Base-by-base conservation (phyloP, 805 yeast genomes). In the Metschnikowia cerradonensis region DNA sequence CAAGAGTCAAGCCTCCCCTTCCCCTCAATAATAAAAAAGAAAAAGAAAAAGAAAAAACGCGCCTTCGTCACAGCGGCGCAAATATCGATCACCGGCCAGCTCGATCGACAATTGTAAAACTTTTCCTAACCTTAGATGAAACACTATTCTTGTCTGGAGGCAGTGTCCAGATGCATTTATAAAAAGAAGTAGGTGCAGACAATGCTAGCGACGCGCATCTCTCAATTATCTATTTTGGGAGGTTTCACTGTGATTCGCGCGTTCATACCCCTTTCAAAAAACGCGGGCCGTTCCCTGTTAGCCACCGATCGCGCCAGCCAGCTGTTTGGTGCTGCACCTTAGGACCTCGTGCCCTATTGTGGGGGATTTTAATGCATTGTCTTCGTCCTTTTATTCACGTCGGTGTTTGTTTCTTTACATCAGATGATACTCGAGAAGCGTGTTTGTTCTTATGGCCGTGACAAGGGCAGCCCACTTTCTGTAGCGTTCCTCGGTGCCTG, bases 291-390 rank as follows among this genome's bases (percentile, higher is more conserved):
- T 26, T 34, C 19, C 7, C 6, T 22, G 37, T 17, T 19, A 30
- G 13, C 15, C 26, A 14, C 19, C 7, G 11, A 17, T 23, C 41
- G 41, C 48, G 19, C 48, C 48, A 45, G 42, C 42, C 42, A 14
- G 13, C 23, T 45, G 41, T 45, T 45, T 45, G 22, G 30, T 30
- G 39, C 41, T 44, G 47, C 23, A 44, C 20, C 39, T 22, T 11
- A 14, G 33, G 37, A 22, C 33, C 47, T 42, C 38, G 19, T 32
- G 37, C 14, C n/a, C 39, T 2, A 36, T 20, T n/a, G 15, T 34
- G 19, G 3, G n/a, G n/a, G n/a, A 7, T n/a, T 11, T 3, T 8
- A 23, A 23, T 23, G 30, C 30, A 33, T 33, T 33, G 15, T 11
- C 2, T 5, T 35, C 11, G 11, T 20, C 20, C 10, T 7, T 37